Evolutionary conservation across 768 basidiomycete species (phyloP).

Genomic region (Mycena sanguinolenta): DNA sequence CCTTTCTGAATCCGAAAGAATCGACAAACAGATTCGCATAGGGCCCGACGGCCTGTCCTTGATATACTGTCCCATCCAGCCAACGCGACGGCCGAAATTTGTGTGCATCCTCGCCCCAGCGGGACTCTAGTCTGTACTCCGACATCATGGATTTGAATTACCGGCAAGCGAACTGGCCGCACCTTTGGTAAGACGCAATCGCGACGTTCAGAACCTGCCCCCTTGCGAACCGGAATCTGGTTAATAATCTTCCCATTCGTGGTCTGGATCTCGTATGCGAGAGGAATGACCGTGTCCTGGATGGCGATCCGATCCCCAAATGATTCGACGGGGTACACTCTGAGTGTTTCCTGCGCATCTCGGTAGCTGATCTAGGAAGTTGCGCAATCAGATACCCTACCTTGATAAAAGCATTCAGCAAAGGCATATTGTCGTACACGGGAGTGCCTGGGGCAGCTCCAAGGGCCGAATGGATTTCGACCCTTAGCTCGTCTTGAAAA

Average conservation of each 20-base stretch:
- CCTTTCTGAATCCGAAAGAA: not conserved
- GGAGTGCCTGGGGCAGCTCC: not conserved
- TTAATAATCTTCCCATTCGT: not conserved
- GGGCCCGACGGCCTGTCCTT: slow-evolving; percentile 1
- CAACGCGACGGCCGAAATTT: not conserved
- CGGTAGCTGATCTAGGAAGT: no score
- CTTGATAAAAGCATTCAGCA: slow-evolving; percentile 37
- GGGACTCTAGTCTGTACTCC: not conserved
- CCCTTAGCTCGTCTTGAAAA: slow-evolving; percentile 21
- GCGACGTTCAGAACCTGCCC: slow-evolving; percentile 12
- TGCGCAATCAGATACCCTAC: not conserved
- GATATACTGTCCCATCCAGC: not conserved
- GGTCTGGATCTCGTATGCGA: slow-evolving; percentile 6
- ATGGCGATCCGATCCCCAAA: slow-evolving; percentile 21
- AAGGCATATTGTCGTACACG: slow-evolving; percentile 21
- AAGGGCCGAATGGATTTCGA: slow-evolving; percentile 16
- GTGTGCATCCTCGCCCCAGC: not conserved
- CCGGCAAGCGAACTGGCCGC: not conserved
- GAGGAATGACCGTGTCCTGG: slow-evolving; percentile 23
- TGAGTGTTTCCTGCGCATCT: slow-evolving; percentile 26
- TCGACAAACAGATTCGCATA: not conserved
- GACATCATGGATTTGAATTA: no score
- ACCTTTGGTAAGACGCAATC: slow-evolving; percentile 30
- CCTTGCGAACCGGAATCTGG: slow-evolving; percentile 24
- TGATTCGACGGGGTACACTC: slow-evolving; percentile 16